phyloP scores from a whole-genome alignment of 2,329 filamentous ascomycete genomes.

The Thielaviopsis populi region DNA sequence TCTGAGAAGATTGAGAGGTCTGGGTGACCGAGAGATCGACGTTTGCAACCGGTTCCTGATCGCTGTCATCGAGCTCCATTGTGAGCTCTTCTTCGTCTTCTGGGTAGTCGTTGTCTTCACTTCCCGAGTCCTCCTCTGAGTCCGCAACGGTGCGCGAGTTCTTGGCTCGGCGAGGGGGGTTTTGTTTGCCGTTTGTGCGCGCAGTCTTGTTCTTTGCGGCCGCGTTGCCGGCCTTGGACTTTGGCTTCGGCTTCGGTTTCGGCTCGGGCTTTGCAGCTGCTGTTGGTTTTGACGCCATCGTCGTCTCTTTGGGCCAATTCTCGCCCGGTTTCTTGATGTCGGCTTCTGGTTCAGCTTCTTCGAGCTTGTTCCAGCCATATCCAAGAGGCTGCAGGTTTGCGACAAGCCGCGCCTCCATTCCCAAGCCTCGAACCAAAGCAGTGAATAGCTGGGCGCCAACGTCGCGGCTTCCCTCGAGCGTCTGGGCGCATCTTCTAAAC shows the following conservation, averaged over 20 bases:
- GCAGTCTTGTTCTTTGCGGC: neutral
- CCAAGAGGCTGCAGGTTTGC: constrained; percentile 73
- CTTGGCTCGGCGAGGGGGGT: constrained; percentile 5
- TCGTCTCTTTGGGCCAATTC: neutral
- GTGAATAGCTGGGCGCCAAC: constrained; percentile 83
- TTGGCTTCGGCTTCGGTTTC: neutral
- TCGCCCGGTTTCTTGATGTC: constrained; percentile 16
- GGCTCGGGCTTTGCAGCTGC: neutral
- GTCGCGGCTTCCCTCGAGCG: constrained; percentile 69
- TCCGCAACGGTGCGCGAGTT: neutral
- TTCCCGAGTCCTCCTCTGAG: neutral
- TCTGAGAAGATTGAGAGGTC: constrained; percentile 26
- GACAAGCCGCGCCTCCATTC: constrained; percentile 70
- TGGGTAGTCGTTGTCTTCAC: constrained; percentile 16
- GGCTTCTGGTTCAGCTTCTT: constrained; percentile 52
- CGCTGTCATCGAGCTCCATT: constrained; percentile 35
- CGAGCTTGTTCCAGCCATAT: constrained; percentile 78
- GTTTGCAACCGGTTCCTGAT: constrained; percentile 40
- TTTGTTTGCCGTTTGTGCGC: constrained; percentile 4
- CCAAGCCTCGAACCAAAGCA: constrained; percentile 63
- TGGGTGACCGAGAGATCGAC: constrained; percentile 8
- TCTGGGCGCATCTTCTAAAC: constrained; percentile 53
- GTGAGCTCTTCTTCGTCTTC: constrained; percentile 11
- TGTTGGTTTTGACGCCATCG: neutral
- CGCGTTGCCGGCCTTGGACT: neutral